Evolutionary conservation across 306 rosid genomes (phyloP).

Genomic region (Heteromeles arbutifolia): DNA sequence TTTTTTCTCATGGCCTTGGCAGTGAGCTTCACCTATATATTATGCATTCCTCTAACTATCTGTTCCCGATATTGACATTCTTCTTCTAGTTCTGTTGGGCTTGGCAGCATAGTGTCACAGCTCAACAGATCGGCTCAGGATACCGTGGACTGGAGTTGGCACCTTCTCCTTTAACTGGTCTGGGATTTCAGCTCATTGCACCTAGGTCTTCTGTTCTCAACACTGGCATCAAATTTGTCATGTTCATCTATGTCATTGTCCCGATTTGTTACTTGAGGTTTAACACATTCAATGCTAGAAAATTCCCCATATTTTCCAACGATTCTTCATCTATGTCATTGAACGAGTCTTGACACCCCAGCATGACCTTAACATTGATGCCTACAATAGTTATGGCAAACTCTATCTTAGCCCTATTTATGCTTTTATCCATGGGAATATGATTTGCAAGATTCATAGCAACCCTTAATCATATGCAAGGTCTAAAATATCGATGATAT

Average conservation of each 20-base stretch:
- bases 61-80: conserved; percentile 66
- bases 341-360: conserved; percentile 60
- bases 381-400: conserved; percentile 72
- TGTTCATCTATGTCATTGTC: conserved; percentile 79
- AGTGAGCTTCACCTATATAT: conserved; percentile 50
- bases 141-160: conserved; percentile 82
- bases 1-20: conserved; percentile 72
- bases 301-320: conserved; percentile 83
- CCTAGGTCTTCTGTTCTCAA: conserved; percentile 86
- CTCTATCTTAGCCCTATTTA: conserved; percentile 88
- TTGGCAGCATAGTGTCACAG: conserved; percentile 77
- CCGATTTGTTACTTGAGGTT: conserved; percentile 90
- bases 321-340: conserved; percentile 72
- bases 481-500: too few relatives aligned
- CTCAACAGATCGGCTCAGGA: conserved; percentile 91
- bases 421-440: conserved; percentile 82
- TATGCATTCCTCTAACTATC: conserved; percentile 85
- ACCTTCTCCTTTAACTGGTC: conserved; percentile 92
- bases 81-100: conserved; percentile 96
- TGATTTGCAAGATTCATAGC: conserved; percentile 89
- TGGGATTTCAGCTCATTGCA: conserved; percentile 81
- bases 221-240: conserved; percentile 69
- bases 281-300: conserved; percentile 75
- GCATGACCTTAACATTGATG: conserved; percentile 54
- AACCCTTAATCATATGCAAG: conserved; percentile 53